Conservation (phyloP, 2,329 filamentous ascomycete genomes). For the Ascochyta pisi region DNA sequence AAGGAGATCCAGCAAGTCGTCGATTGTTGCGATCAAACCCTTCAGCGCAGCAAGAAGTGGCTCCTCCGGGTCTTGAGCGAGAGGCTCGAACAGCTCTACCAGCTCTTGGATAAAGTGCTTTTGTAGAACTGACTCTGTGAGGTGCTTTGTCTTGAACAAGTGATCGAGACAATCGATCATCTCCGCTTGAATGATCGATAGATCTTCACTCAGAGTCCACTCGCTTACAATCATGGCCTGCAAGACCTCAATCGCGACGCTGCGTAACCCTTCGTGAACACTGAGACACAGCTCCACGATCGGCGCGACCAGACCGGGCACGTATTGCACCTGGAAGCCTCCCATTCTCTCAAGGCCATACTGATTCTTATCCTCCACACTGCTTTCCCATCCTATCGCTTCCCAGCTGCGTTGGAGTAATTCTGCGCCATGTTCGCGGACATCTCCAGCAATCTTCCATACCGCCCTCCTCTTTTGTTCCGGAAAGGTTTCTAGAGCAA, state of each 20-base stretch:
- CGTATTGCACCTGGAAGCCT: slow-evolving; percentile 98
- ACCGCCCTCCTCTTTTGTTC: slow-evolving; percentile 96
- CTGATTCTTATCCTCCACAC: slow-evolving; percentile 74
- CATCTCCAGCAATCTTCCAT: slow-evolving; percentile 98
- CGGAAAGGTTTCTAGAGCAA: slow-evolving; percentile 93
- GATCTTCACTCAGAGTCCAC: slow-evolving; percentile 92
- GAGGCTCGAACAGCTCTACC: slow-evolving; percentile 76
- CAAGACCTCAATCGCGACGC: slow-evolving; percentile 89
- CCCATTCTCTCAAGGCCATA: slow-evolving; percentile 87
- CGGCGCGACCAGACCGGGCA: slow-evolving; percentile 86
- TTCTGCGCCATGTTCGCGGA: slow-evolving; percentile 88
- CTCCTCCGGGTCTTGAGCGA: slow-evolving; percentile 72
- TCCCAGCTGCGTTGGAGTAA: slow-evolving; percentile 88
- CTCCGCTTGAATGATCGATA: slow-evolving; percentile 90
- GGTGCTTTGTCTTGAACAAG: slow-evolving; percentile 85
- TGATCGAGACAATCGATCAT: slow-evolving; percentile 93
- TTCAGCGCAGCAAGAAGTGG: slow-evolving; percentile 77
- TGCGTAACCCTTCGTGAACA: slow-evolving; percentile 88
- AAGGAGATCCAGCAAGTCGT: slow-evolving; percentile 89
- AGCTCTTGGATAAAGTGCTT: slow-evolving; percentile 92
- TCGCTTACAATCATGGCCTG: slow-evolving; percentile 99
- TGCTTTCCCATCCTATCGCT: slow-evolving; percentile 95
- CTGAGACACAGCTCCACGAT: slow-evolving; percentile 95
- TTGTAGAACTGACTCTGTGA: slow-evolving; percentile 88
- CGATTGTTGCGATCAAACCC: slow-evolving; percentile 81